Conservation (phyloP, 2,329 filamentous ascomycete genomes). For the Esteya vermicola region DNA sequence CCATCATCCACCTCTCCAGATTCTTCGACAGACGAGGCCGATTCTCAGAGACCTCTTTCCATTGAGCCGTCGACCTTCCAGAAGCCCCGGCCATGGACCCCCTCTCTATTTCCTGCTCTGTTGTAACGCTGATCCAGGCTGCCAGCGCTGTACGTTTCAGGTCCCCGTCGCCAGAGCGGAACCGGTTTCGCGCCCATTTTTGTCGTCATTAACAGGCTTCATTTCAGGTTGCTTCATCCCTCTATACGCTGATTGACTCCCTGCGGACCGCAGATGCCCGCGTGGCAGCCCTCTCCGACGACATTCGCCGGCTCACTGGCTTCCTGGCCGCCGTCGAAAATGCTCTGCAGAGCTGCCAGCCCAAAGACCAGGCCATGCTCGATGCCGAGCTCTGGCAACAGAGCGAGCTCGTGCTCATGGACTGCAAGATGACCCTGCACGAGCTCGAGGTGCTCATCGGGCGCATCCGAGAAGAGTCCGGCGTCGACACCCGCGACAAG, state of each 20-base stretch:
- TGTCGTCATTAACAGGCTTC: too few species aligned
- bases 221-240: background rate
- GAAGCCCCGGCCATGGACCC: too few species aligned
- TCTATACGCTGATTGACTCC: background rate
- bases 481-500: too few species aligned
- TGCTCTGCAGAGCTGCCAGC: background rate
- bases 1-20: too few species aligned
- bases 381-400: background rate
- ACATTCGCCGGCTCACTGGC: background rate
- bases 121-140: too few species aligned
- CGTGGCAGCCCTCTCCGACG: background rate
- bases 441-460: background rate
- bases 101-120: too few species aligned
- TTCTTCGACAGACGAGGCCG: too few species aligned
- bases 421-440: background rate
- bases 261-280: background rate
- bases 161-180: too few species aligned
- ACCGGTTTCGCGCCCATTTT: too few species aligned
- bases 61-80: too few species aligned
- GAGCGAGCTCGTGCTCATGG: background rate
- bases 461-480: background rate
- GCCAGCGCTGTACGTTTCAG: too few species aligned
- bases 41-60: too few species aligned
- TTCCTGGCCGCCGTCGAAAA: background rate
- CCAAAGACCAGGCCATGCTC: background rate